phyloP scores from a whole-genome alignment of 495 filamentous ascomycete genomes.

The Cercophora scortea region DNA sequence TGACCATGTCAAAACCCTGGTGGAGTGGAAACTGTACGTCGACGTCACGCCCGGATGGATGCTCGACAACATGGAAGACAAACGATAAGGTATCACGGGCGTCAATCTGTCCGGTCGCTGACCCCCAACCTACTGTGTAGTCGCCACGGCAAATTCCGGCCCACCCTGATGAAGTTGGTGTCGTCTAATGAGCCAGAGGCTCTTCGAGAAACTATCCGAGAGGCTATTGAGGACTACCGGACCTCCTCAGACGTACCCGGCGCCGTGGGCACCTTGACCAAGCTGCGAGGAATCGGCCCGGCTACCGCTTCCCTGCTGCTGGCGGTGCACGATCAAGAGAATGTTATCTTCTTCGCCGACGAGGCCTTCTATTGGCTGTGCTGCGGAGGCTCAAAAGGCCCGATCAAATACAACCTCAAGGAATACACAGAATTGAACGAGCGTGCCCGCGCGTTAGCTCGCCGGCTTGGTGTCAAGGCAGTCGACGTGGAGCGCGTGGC shows the following conservation, averaged over 20 bases:
- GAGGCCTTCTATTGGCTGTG: constrained; percentile 65
- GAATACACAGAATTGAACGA: constrained; percentile 53
- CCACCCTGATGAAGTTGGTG: constrained; percentile 57
- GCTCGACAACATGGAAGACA: no score
- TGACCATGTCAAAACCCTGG: constrained; percentile 42
- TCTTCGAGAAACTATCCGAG: constrained; percentile 35
- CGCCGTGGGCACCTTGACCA: constrained; percentile 42
- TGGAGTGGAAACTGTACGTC: constrained; percentile 73
- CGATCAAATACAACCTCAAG: constrained; percentile 55
- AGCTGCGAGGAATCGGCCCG: constrained; percentile 57
- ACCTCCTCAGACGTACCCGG: constrained; percentile 34
- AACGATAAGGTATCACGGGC: background rate
- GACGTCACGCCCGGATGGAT: background rate
- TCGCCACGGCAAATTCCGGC: constrained; percentile 64
- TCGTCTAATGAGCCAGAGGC: constrained; percentile 45
- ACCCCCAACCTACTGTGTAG: constrained; percentile 16
- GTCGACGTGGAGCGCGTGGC: constrained; percentile 62
- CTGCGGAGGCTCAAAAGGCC: constrained; percentile 31
- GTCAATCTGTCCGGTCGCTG: background rate
- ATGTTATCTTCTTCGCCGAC: constrained; percentile 69
- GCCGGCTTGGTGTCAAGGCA: constrained; percentile 46
- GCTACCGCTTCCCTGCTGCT: constrained; percentile 69
- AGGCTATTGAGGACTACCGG: constrained; percentile 42
- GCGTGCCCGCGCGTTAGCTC: constrained; percentile 34
- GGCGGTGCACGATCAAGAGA: constrained; percentile 46